Percentiles rank a stretch among this genome's conserved stretches.
phyloP scores from a whole-genome alignment of 257 asterid species.

The Primulina huaijiensis region DNA sequence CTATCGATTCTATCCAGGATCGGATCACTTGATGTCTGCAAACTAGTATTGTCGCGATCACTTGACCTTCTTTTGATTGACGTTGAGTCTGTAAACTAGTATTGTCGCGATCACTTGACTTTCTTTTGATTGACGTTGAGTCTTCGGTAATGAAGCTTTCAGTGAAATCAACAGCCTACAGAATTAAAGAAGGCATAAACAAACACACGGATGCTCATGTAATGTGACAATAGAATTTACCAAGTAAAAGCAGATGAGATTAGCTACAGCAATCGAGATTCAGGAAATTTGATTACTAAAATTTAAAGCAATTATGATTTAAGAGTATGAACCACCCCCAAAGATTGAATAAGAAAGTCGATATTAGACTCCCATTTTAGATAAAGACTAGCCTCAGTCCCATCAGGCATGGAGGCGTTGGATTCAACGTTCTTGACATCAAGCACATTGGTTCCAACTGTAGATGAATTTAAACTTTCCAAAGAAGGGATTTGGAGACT shows the following conservation, averaged over 20 bases:
- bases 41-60: not conserved
- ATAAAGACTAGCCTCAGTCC: conserved; percentile 31
- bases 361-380: not conserved
- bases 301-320: not conserved
- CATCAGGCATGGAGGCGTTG: conserved; percentile 26
- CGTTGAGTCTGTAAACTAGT: too few relatives aligned
- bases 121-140: too few relatives aligned
- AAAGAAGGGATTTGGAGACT: conserved; percentile 26
- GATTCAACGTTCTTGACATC: conserved; percentile 24
- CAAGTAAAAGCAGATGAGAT: not conserved
- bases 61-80: not conserved
- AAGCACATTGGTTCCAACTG: conserved; percentile 15
- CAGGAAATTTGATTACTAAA: not conserved
- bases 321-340: not conserved
- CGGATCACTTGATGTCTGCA: not conserved
- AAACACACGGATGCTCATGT: not conserved
- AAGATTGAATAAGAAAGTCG: not conserved
- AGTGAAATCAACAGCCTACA: not conserved
- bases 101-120: too few relatives aligned
- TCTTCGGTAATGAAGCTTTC: not conserved
- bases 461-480: conserved; percentile 30
- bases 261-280: not conserved
- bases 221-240: not conserved
- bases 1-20: not conserved
- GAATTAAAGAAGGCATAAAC: not conserved